These are phyloP conservation scores for Smallanthus sonchifolius DNA, from an alignment of 129 eudicot genomes.

Conservation along the genomic window DNA sequence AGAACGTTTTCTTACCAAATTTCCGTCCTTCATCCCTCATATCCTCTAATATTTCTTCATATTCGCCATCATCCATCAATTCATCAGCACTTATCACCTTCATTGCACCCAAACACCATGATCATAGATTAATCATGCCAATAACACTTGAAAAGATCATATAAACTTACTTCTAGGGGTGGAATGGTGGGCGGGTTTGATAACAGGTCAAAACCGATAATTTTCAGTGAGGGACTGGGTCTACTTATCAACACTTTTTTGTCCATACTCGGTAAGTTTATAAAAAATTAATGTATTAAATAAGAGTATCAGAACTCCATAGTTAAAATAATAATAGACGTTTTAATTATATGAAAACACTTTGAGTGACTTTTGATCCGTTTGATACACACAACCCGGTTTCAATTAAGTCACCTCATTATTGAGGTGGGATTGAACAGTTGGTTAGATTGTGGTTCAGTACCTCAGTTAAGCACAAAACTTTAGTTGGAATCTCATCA, in stretches of 20 bases:
- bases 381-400: neutral
- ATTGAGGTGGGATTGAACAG: neutral
- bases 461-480: slow-evolving; percentile 85
- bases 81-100: slow-evolving; percentile 69
- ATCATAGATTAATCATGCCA: neutral
- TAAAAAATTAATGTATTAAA: neutral
- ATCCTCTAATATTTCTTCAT: slow-evolving; percentile 81
- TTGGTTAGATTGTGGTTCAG: neutral
- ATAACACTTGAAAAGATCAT: neutral
- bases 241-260: neutral
- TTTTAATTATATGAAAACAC: neutral
- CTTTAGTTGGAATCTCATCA: slow-evolving; percentile 62
- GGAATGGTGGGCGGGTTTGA: neutral
- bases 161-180: neutral
- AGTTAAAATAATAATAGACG: neutral
- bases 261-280: neutral
- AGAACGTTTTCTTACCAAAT: slow-evolving; percentile 49
- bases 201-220: neutral
- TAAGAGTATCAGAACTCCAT: neutral
- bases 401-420: no score
- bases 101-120: slow-evolving; percentile 3
- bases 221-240: no score
- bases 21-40: slow-evolving; percentile 87
- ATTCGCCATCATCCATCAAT: slow-evolving; percentile 72
- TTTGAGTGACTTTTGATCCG: neutral